Evolutionary conservation across 179 eudicot genomes (phyloP), one percentile per base, ranked within the genome.

Genomic region (Actinidia polygama): DNA sequence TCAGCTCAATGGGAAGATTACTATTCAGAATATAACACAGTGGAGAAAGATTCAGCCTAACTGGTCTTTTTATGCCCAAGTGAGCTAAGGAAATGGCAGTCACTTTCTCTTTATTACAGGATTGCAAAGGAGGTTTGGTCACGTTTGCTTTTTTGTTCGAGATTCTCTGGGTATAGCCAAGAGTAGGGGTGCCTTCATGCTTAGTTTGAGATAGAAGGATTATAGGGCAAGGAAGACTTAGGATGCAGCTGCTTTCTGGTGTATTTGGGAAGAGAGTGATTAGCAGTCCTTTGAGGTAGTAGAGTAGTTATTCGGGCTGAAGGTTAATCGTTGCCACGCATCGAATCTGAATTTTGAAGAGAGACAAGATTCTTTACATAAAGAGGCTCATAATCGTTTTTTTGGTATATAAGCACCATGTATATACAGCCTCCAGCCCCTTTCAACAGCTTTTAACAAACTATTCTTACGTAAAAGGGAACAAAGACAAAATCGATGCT

Each of bases 401-500:
- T 69, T 69, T 69, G 8, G 26, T 54, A 53, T 53, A 53, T 15
- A 68, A 70, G 71, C 19, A 53, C 6, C 46, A 51, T 68, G 62
- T 9, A 47, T 69, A 36, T 59, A 16, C 24, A 36, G 16, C 12
- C 74, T 5, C 49, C 49, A 58, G 44, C 53, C 75, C 11, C 26
- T 68, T 80, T 71, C 51, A 24, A 8, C 44, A 46, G 51, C 71
- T 30, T 53, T 81, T 49, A 74, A 53, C 19, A 66, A 64, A 55
- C 14, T 61, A 24, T 15, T 19, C 26, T 47, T 62, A 53, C n/a
- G 76, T 26, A 53, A 11, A 26, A 49, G 67, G 53, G 10, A 10
- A 47, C 10, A 63, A 63, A 49, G 12, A 64, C 64, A 79, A 84
- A 81, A 80, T 16, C 7, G 80, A 86, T 54, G 90, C 90, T 85